Conservation (phyloP, 2,329 filamentous ascomycete genomes). For the Fusarium luffae region DNA sequence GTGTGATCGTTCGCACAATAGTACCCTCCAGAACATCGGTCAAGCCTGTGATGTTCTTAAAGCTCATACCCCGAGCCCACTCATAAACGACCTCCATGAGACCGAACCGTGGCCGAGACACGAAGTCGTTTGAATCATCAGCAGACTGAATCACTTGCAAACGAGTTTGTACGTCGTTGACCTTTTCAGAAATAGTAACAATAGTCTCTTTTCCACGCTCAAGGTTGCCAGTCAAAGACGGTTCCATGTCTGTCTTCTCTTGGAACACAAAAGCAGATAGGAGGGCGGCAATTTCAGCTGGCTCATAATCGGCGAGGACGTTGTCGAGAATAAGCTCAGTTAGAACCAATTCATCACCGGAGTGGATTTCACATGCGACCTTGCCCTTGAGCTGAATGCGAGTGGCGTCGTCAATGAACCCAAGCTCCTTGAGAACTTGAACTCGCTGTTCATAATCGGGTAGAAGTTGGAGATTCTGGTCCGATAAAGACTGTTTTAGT, state of each 20-base stretch:
- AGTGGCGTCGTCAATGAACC: conserved; percentile 87
- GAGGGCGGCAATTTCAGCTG: conserved; percentile 94
- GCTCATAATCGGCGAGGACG: conserved; percentile 92
- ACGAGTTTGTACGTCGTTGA: conserved; percentile 87
- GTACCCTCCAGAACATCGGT: conserved; percentile 98
- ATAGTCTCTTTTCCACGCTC: conserved; percentile 87
- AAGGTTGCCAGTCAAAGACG: conserved; percentile 82
- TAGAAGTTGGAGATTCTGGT: conserved; percentile 94
- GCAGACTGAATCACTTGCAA: conserved; percentile 92
- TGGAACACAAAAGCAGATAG: conserved; percentile 97
- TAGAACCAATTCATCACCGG: conserved; percentile 93
- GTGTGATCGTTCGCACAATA: conserved; percentile 93
- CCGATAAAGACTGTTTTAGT: conserved; percentile 88
- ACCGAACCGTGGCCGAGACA: conserved; percentile 86
- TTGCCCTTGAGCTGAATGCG: conserved; percentile 97
- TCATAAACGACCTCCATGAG: conserved; percentile 98
- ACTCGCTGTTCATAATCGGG: conserved; percentile 98
- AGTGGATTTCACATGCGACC: conserved; percentile 98
- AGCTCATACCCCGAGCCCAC: conserved; percentile 97
- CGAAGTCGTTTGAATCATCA: conserved; percentile 94
- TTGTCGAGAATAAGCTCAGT: conserved; percentile 98
- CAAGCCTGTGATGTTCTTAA: conserved; percentile 95
- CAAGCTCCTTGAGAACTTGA: conserved; percentile 88
- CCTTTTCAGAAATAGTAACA: conserved; percentile 88
- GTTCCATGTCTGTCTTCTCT: conserved; percentile 88